phyloP scores from a whole-genome alignment of 2,329 filamentous ascomycete genomes.

The Davidsoniella virescens region DNA sequence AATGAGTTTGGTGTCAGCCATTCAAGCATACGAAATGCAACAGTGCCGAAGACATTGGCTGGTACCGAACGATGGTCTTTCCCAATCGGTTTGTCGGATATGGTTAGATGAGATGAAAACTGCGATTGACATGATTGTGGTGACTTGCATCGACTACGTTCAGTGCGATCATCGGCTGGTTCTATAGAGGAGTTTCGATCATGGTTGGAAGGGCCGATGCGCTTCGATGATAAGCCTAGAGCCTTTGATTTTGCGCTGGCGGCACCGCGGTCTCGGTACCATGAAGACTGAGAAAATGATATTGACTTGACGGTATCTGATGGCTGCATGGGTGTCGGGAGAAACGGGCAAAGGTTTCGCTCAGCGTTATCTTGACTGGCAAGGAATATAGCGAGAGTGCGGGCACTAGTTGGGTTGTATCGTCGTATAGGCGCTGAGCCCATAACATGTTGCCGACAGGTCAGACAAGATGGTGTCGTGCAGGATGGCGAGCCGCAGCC shows the following conservation, averaged over 20 bases:
- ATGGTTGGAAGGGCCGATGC: constrained; percentile 5
- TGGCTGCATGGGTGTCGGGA: constrained; percentile 27
- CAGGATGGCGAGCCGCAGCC: constrained; percentile 59
- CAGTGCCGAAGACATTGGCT: constrained; percentile 47
- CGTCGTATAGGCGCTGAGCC: constrained; percentile 54
- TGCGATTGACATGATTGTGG: no score
- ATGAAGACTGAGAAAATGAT: constrained; percentile 22
- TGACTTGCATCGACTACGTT: no score
- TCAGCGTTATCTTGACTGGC: constrained; percentile 68
- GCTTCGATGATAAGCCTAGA: not conserved
- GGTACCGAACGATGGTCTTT: constrained; percentile 45
- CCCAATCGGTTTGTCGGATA: constrained; percentile 30
- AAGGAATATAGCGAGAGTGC: constrained; percentile 64
- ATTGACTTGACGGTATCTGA: constrained; percentile 32
- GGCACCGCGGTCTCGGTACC: constrained; percentile 8
- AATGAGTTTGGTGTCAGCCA: constrained; percentile 42
- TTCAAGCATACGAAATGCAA: constrained; percentile 53
- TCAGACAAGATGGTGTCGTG: constrained; percentile 63
- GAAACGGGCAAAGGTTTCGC: constrained; percentile 44
- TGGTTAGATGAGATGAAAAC: constrained; percentile 1
- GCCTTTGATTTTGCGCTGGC: constrained; percentile 1
- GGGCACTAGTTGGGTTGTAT: constrained; percentile 67
- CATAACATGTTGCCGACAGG: constrained; percentile 51
- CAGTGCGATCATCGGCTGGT: not conserved
- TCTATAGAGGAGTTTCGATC: not conserved